A percentile compares a stretch with the other conserved stretches of the same genome.
These are phyloP conservation scores for Neurospora sp. DNA, from an alignment of 495 filamentous ascomycete species.

Conservation along the genomic window DNA sequence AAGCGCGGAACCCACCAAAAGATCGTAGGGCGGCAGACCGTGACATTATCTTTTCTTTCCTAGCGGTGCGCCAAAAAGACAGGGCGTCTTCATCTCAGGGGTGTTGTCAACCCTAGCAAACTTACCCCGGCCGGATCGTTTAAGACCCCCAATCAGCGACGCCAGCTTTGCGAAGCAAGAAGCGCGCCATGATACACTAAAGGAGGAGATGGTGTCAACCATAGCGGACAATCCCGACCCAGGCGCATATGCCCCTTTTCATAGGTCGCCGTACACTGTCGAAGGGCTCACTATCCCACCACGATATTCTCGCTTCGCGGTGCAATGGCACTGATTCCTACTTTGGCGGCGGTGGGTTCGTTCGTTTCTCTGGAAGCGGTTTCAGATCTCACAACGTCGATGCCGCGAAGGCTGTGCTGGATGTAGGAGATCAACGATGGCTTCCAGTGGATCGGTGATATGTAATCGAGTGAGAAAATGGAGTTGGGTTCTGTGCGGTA, in stretches of 20 bases:
- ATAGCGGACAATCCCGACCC: not conserved
- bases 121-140: not conserved
- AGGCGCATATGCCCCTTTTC: not conserved
- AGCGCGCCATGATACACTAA: not conserved
- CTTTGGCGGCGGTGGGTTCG: not conserved
- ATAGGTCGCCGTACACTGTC: not conserved
- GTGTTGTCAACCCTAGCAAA: not conserved
- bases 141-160: not conserved
- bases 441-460: not conserved
- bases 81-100: not conserved
- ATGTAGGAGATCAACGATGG: not conserved
- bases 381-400: not conserved
- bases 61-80: not conserved
- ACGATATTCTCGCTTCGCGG: not conserved
- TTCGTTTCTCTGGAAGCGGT: not conserved
- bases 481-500: not conserved
- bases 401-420: not conserved
- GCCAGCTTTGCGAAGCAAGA: not conserved
- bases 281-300: not conserved
- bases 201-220: not conserved
- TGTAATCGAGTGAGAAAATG: not conserved
- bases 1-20: not conserved
- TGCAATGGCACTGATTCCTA: not conserved
- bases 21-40: not conserved
- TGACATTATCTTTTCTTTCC: not conserved